Conservation (phyloP, 176 grass and related monocot species). For the Eragrostis curvula region DNA sequence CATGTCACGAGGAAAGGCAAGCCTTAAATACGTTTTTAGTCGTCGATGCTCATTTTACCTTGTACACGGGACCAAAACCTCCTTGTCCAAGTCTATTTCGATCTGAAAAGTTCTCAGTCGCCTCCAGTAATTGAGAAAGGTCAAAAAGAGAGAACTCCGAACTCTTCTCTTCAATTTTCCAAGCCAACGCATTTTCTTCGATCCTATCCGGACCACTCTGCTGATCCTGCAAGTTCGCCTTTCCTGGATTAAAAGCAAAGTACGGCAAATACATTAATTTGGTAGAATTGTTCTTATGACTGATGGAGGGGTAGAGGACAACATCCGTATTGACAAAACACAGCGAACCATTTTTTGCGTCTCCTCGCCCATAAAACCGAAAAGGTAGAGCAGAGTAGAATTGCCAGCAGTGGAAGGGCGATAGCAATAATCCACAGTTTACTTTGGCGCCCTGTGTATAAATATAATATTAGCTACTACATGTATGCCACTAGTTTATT, state of each 20-base stretch:
- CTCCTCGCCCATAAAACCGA: constrained; percentile 1
- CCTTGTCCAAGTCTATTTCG: constrained; percentile 59
- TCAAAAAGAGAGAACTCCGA: constrained; percentile 42
- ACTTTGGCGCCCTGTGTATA: constrained; percentile 3
- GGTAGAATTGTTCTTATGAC: not conserved
- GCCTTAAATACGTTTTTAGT: no score
- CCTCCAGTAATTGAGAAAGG: constrained; percentile 18
- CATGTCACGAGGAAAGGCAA: no score
- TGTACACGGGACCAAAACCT: constrained; percentile 73
- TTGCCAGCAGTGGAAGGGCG: not conserved
- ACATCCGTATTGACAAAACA: not conserved
- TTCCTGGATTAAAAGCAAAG: constrained; percentile 13
- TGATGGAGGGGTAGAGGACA: no score
- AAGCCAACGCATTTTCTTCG: constrained; percentile 2
- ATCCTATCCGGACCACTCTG: not conserved
- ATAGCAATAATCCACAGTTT: constrained; percentile 17
- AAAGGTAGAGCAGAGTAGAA: not conserved
- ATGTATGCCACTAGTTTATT: no score
- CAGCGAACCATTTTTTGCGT: constrained; percentile 16
- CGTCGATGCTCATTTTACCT: constrained; percentile 22
- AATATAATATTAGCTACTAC: not conserved
- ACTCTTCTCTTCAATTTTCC: constrained; percentile 25
- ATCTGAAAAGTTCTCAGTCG: constrained; percentile 46
- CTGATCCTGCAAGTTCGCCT: not conserved
- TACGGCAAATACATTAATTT: not conserved